Conservation (phyloP, 1,139 yeast species). For the Blastobotrys niveus region DNA sequence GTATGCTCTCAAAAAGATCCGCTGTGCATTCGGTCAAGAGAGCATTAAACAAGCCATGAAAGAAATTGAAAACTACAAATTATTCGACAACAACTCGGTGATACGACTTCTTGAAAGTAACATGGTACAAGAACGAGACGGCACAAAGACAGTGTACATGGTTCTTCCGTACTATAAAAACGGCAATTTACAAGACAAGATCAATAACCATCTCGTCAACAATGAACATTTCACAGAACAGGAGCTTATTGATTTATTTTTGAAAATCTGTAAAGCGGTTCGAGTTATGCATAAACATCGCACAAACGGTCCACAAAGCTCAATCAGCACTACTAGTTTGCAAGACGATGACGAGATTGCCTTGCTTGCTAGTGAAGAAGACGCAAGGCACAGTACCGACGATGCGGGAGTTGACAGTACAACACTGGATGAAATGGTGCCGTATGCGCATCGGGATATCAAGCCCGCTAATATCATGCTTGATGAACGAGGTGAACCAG, state of each 20-base stretch:
- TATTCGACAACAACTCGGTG: conserved; percentile 63
- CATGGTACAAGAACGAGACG: conserved; percentile 67
- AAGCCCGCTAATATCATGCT: conserved; percentile 89
- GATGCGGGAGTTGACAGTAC: conserved; percentile 16
- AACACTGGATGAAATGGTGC: conserved; percentile 54
- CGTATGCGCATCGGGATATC: conserved; percentile 80
- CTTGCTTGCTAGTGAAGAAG: conserved; percentile 7
- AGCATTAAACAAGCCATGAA: conserved; percentile 65
- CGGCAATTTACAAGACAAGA: conserved; percentile 73
- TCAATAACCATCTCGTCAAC: conserved; percentile 57
- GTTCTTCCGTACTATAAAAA: conserved; percentile 68
- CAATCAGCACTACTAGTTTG: conserved; percentile 1
- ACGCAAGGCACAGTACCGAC: too few species aligned
- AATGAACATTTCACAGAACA: conserved; percentile 49
- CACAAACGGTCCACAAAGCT: conserved; percentile 11
- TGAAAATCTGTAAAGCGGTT: conserved; percentile 70
- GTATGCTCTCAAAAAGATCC: conserved; percentile 76
- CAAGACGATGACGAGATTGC: conserved; percentile 18
- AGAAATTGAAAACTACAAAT: conserved; percentile 70
- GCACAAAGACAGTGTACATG: conserved; percentile 71
- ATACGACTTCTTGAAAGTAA: conserved; percentile 66
- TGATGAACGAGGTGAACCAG: conserved; percentile 57
- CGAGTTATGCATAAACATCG: conserved; percentile 65
- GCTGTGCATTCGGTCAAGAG: conserved; percentile 82
- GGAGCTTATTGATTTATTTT: conserved; percentile 56